Base-by-base conservation (phyloP, 2,329 filamentous ascomycete species). In the Diaporthe vaccinii region DNA sequence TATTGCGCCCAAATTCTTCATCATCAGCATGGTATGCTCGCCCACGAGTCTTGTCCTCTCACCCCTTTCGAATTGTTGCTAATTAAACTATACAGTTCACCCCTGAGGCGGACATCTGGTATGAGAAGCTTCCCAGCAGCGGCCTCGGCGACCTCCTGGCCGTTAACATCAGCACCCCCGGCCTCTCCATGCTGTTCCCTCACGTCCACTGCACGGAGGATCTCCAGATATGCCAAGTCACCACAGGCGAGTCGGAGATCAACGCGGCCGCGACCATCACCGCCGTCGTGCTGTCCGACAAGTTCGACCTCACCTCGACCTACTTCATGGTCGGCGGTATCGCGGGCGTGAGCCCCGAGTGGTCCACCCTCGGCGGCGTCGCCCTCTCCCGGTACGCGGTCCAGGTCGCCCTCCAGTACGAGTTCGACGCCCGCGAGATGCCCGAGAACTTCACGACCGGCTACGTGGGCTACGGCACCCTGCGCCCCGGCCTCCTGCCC, bases 271-370 rank as follows among this genome's bases (percentile, higher is more conserved):
- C 89, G 9, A 92, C 92, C 0, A 88, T 94, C 76, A 88, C 88
- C 62, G 90, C 93, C 0, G 85, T 95, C 14, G 85, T 90, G n/a
- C 86, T 92, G 20, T 93, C 91, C 0, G 81, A 85, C 1, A 80
- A 84, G 15, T 94, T 95, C 82, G 88, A 95, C 82, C 86, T 95
- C 17, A 87, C 84, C 1, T 82, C 86, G 65, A 93, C 93, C 1
- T 95, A 95, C 84, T 94, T 95, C 83, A 83, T 95, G 74, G 82
- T 94, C 41, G 91, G 89, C 1, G 94, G 93, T 3, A 95, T 96
- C 77, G 93, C 91, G 2, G 93, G 94, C n/a, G 87, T 94, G 58
- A 95, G 91, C 81, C 94, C 93, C 0, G 89, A 92, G 76, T 84
- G 90, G 36, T 91, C 88, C 31, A 94, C 93, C 0, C 86, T 93